A percentile compares a stretch with the other conserved stretches of the same genome.
These are phyloP conservation scores for Colletotrichum echinochloae DNA, from an alignment of 2,329 filamentous ascomycete genomes.

Conservation along the genomic window DNA sequence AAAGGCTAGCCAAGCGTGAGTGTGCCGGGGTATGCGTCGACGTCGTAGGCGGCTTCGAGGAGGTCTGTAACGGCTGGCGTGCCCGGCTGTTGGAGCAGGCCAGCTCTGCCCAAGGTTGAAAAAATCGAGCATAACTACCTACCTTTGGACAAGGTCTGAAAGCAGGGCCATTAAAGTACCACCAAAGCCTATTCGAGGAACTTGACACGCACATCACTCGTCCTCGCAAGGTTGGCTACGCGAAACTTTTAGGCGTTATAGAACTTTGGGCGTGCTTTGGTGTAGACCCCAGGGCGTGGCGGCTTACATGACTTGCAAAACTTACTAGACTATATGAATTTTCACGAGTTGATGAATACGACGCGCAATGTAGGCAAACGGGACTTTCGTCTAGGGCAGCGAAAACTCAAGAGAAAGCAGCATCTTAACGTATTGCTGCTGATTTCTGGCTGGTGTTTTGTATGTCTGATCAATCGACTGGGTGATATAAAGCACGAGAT, in stretches of 20 bases:
- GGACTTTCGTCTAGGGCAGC: background rate
- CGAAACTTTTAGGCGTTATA: background rate
- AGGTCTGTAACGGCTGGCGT: slow-evolving; percentile 87
- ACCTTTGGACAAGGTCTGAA: background rate
- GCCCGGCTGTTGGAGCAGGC: slow-evolving; percentile 77
- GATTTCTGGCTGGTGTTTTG: background rate
- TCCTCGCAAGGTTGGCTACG: slow-evolving; percentile 7
- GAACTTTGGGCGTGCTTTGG: slow-evolving; percentile 12
- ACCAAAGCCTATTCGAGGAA: background rate
- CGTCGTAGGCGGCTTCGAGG: slow-evolving; percentile 92
- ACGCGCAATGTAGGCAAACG: background rate
- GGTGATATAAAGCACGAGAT: background rate
- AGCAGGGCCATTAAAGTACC: background rate
- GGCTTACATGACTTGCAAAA: slow-evolving; percentile 1
- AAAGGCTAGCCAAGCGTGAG: slow-evolving; percentile 79
- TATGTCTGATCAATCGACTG: background rate
- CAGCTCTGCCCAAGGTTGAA: slow-evolving; percentile 59
- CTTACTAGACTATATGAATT: slow-evolving; percentile 37
- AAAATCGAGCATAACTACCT: slow-evolving; percentile 14
- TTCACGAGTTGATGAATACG: slow-evolving; percentile 34
- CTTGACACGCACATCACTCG: background rate
- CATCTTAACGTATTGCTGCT: too few relatives aligned
- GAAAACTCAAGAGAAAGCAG: background rate
- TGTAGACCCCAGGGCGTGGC: slow-evolving; percentile 1
- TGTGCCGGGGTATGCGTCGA: slow-evolving; percentile 87